Conservation (phyloP, 2,329 filamentous ascomycete genomes). For the Purpureocillium lavendulum region DNA sequence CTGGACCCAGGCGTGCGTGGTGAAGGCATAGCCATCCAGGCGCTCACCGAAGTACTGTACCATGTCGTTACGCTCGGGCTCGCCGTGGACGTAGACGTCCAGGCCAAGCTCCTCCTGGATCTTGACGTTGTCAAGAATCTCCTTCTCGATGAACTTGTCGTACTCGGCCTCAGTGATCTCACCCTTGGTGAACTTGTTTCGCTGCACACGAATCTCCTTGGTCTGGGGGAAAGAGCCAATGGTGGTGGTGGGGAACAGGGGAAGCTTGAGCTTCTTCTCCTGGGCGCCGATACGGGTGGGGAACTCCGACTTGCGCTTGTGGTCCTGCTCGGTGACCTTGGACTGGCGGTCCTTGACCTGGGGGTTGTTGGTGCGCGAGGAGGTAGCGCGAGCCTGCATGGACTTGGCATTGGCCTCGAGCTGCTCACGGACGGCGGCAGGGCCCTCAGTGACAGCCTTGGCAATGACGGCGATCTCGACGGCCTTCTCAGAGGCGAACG, state of each 20-base stretch:
- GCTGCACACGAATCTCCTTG: constrained; percentile 92
- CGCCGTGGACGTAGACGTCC: constrained; percentile 95
- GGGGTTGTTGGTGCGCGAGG: constrained; percentile 92
- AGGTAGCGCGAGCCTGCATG: constrained; percentile 81
- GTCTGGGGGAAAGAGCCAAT: constrained; percentile 99
- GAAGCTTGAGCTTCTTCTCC: constrained; percentile 86
- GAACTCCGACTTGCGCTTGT: constrained; percentile 92
- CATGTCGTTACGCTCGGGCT: constrained; percentile 99
- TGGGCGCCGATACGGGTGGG: constrained; percentile 76
- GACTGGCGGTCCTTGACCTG: constrained; percentile 94
- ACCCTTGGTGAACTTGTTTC: constrained; percentile 98
- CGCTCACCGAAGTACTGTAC: constrained; percentile 99
- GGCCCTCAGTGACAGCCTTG: constrained; percentile 92
- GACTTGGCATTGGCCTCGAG: constrained; percentile 97
- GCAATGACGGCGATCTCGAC: constrained; percentile 85
- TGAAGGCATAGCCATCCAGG: constrained; percentile 95
- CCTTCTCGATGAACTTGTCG: constrained; percentile 98
- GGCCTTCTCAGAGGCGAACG: constrained; percentile 93
- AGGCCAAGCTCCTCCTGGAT: constrained; percentile 97
- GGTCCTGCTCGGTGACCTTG: constrained; percentile 73
- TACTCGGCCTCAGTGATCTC: constrained; percentile 90
- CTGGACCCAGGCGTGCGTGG: constrained; percentile 98
- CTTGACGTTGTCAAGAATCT: constrained; percentile 91
- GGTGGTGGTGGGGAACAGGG: constrained; percentile 96
- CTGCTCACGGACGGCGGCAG: constrained; percentile 74